Evolutionary conservation across 176 grass and related monocot species (phyloP).

Genomic region (Eleusine coracana): DNA sequence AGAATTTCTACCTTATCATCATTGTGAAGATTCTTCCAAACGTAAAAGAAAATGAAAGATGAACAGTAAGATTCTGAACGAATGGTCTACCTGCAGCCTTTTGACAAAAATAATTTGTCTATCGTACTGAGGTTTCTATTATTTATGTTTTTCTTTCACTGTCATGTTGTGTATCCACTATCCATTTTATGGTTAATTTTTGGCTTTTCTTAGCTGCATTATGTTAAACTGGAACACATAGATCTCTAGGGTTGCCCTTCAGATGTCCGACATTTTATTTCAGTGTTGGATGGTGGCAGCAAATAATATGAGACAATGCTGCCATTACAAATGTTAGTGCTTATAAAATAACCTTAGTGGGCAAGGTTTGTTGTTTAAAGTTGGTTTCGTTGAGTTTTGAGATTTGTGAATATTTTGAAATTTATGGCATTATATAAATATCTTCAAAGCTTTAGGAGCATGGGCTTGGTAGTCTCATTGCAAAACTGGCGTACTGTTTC

Average conservation of each 20-base stretch:
- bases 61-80: slow-evolving; percentile 3
- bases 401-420: slow-evolving; percentile 8
- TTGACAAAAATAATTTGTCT: neutral
- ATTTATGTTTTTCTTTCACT: slow-evolving; percentile 23
- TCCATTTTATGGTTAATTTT: slow-evolving; percentile 13
- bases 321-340: neutral
- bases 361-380: neutral
- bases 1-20: slow-evolving; percentile 5
- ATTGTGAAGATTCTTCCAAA: neutral
- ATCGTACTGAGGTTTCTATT: neutral
- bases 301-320: neutral
- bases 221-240: neutral
- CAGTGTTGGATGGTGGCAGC: neutral
- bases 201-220: neutral
- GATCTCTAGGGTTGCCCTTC: neutral
- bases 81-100: slow-evolving; percentile 1
- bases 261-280: neutral
- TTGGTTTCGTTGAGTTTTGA: neutral
- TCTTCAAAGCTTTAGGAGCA: slow-evolving; percentile 4
- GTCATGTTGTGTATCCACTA: neutral
- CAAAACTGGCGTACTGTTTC: slow-evolving; percentile 14
- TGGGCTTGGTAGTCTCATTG: slow-evolving; percentile 4
- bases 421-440: slow-evolving; percentile 11
- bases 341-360: neutral
- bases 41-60: neutral